phyloP scores from a whole-genome alignment of 306 rosid species.

The Lithocarpus polystachyus region DNA sequence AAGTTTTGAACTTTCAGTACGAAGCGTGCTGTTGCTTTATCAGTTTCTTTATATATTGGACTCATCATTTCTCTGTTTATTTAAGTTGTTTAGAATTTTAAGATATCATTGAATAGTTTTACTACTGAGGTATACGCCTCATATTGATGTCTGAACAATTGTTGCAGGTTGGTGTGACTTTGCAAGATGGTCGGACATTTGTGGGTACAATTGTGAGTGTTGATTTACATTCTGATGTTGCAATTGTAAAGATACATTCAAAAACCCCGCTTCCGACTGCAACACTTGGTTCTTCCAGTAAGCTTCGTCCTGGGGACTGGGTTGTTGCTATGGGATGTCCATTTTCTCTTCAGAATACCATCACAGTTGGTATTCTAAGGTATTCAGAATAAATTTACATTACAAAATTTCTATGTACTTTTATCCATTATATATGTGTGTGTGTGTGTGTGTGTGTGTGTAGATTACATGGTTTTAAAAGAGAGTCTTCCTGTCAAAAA shows the following conservation, averaged over 20 bases:
- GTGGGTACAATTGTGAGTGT: conserved; percentile 80
- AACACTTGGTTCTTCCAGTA: conserved; percentile 72
- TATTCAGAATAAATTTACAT: conserved; percentile 19
- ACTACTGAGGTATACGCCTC: not conserved
- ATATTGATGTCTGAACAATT: conserved; percentile 10
- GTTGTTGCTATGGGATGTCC: conserved; percentile 87
- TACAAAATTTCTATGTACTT: not conserved
- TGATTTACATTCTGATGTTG: conserved; percentile 81
- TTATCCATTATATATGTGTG: not conserved
- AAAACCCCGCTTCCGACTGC: conserved; percentile 86
- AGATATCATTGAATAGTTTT: not conserved
- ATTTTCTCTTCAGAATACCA: conserved; percentile 81
- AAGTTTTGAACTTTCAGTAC: not conserved
- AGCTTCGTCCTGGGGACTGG: conserved; percentile 95
- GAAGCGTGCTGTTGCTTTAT: not conserved
- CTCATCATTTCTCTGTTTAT: not conserved
- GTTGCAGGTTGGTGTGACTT: conserved; percentile 71
- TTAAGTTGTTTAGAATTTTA: not conserved
- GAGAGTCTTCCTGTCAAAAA: not conserved
- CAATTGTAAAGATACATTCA: conserved; percentile 70
- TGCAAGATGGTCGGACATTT: conserved; percentile 89
- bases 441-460: not conserved
- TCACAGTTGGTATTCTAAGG: conserved; percentile 96
- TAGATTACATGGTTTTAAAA: not conserved
- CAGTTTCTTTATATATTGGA: not conserved